A percentile compares a stretch with the other conserved stretches of the same genome.
Conservation (phyloP, 1,139 yeast genomes). For the Trichomonascaceae sp. region DNA sequence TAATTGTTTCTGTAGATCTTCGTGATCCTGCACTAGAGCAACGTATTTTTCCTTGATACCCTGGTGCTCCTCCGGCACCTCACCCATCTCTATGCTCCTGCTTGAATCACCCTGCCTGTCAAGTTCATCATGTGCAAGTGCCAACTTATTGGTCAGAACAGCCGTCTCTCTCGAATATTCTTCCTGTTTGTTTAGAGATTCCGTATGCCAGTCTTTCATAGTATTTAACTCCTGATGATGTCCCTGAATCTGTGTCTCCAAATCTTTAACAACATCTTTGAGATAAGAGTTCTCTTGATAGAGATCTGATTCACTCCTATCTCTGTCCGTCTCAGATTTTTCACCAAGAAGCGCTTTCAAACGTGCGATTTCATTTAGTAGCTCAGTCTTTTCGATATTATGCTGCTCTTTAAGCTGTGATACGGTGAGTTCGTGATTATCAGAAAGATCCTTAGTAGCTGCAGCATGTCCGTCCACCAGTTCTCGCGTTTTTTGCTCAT, state of each 20-base stretch:
- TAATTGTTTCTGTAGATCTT: constrained; percentile 26
- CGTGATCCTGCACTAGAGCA: constrained; percentile 20
- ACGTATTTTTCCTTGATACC: constrained; percentile 14
- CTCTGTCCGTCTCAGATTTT: neutral
- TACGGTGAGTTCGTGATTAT: constrained; percentile 8
- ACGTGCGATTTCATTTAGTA: neutral
- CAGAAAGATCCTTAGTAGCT: neutral
- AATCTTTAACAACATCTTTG: constrained; percentile 1
- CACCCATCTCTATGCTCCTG: neutral
- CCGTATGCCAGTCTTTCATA: constrained; percentile 14
- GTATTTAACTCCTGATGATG: constrained; percentile 10
- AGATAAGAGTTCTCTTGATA: constrained; percentile 7
- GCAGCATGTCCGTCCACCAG: constrained; percentile 4
- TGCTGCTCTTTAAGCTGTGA: constrained; percentile 4
- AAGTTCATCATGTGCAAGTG: constrained; percentile 17
- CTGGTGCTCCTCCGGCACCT: constrained; percentile 3
- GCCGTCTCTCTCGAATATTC: constrained; percentile 21
- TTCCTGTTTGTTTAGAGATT: constrained; percentile 16
- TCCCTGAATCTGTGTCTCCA: constrained; percentile 10
- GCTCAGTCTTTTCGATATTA: constrained; percentile 4
- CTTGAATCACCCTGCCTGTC: constrained; percentile 16
- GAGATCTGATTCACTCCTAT: constrained; percentile 3
- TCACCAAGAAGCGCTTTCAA: constrained; percentile 4
- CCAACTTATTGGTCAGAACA: constrained; percentile 16
- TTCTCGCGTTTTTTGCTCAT: neutral